A percentile compares a stretch with the other conserved stretches of the same genome.
Evolutionary conservation across 2,329 filamentous ascomycete species (phyloP).

Genomic region (Colletotrichum lindemuthianum): DNA sequence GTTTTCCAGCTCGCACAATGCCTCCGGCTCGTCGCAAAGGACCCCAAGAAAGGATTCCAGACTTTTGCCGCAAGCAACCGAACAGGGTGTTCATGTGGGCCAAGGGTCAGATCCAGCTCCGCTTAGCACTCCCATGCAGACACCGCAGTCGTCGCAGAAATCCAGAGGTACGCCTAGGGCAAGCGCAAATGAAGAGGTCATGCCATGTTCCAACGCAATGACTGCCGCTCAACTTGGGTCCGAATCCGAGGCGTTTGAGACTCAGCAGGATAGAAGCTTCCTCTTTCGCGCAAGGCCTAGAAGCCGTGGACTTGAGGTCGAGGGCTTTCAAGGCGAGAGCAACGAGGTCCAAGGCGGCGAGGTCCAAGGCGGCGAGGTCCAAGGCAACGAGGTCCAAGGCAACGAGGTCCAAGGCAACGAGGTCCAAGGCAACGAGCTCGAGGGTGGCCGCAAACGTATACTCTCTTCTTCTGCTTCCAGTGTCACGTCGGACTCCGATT

Average conservation of each 20-base stretch:
- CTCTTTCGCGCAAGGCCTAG: conserved; percentile 41
- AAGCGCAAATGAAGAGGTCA: background rate
- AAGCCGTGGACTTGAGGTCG: background rate
- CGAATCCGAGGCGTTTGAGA: conserved; percentile 35
- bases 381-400: too few species aligned
- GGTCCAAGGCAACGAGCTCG: too few species aligned
- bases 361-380: too few species aligned
- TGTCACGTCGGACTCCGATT: background rate
- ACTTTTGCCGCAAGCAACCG: background rate
- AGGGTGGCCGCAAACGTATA: too few species aligned
- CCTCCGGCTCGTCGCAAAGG: background rate
- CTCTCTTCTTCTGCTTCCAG: background rate
- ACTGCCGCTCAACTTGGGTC: too few species aligned
- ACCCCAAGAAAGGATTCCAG: background rate
- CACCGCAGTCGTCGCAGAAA: conserved; percentile 20
- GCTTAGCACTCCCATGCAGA: conserved; percentile 29
- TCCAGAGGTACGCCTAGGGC: background rate
- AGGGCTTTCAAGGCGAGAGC: background rate
- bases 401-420: too few species aligned
- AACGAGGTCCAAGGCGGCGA: background rate
- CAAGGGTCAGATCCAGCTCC: conserved; percentile 2
- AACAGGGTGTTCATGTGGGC: background rate
- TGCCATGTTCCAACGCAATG: background rate
- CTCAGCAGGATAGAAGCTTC: conserved; percentile 48
- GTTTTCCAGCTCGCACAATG: too few species aligned